A percentile compares a stretch with the other conserved stretches of the same genome.
These are phyloP conservation scores for Dothideomycetidae sp. DNA, from an alignment of 2,329 filamentous ascomycete genomes.

Conservation along the genomic window DNA sequence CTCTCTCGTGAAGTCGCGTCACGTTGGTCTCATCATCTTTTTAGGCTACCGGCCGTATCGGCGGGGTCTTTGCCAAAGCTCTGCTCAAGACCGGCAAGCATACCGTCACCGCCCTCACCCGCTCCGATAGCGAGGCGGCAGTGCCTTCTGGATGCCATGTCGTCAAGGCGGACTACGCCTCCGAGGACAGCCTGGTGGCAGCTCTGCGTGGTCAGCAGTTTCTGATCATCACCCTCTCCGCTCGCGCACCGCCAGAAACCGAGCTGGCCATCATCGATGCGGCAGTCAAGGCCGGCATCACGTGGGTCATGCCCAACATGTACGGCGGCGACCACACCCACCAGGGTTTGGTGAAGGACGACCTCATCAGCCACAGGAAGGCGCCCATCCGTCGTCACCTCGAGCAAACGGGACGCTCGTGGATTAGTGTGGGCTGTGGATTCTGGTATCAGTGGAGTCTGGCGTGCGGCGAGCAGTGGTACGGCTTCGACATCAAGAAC, in stretches of 20 bases:
- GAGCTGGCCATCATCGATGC: slow-evolving; percentile 22
- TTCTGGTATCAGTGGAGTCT: slow-evolving; percentile 30
- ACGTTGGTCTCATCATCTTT: slow-evolving; percentile 6
- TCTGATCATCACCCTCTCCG: slow-evolving; percentile 27
- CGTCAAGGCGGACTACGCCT: slow-evolving; percentile 34
- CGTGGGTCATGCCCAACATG: slow-evolving; percentile 28
- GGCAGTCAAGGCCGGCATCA: slow-evolving; percentile 24
- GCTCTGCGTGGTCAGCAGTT: slow-evolving; percentile 26
- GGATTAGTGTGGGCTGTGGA: slow-evolving; percentile 16
- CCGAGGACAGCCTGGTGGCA: slow-evolving; percentile 24
- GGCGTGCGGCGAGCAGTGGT: slow-evolving; percentile 17
- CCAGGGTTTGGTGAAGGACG: slow-evolving; percentile 16
- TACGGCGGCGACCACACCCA: slow-evolving; percentile 21
- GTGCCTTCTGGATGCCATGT: slow-evolving; percentile 29
- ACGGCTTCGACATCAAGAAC: slow-evolving; percentile 26
- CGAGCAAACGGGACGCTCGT: slow-evolving; percentile 19
- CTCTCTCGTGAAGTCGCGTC: no score
- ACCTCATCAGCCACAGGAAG: slow-evolving; percentile 11
- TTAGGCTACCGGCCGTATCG: slow-evolving; percentile 26
- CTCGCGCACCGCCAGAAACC: slow-evolving; percentile 18
- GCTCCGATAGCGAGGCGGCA: slow-evolving; percentile 27
- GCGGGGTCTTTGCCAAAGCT: slow-evolving; percentile 25
- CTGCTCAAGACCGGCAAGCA: slow-evolving; percentile 33
- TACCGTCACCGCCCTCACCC: slow-evolving; percentile 37
- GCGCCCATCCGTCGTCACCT: slow-evolving; percentile 15